phyloP scores from a whole-genome alignment of 2,329 filamentous ascomycete genomes.

The Epicoccum nigrum region DNA sequence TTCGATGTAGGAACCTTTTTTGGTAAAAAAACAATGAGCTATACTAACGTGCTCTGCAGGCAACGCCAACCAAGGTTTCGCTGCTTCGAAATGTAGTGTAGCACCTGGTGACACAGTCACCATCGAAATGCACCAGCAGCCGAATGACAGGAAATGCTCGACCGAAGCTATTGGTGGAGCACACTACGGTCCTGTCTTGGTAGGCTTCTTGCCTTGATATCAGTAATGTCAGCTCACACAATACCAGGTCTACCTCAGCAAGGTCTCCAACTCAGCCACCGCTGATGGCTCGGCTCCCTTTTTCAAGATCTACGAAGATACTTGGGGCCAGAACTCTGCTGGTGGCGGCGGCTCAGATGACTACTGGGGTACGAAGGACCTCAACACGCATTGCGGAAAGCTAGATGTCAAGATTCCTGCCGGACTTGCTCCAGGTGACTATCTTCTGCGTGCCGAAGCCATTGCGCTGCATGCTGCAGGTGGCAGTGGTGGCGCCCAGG shows the following conservation, averaged over 20 bases:
- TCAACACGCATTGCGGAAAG: constrained; percentile 54
- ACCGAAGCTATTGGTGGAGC: constrained; percentile 44
- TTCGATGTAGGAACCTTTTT: constrained; percentile 53
- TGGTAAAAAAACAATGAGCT: background rate
- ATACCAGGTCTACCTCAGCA: constrained; percentile 48
- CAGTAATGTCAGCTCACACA: background rate
- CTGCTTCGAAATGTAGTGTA: constrained; percentile 53
- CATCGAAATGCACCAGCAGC: constrained; percentile 56
- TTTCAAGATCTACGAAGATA: constrained; percentile 65
- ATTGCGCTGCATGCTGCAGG: constrained; percentile 64
- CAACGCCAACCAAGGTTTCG: constrained; percentile 36
- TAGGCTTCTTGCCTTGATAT: constrained; percentile 23
- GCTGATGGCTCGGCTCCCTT: constrained; percentile 58
- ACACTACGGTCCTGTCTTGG: constrained; percentile 59
- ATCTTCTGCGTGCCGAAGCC: constrained; percentile 60
- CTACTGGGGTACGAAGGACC: constrained; percentile 57
- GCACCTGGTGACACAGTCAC: constrained; percentile 54
- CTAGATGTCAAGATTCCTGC: constrained; percentile 60
- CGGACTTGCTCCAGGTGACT: constrained; percentile 62
- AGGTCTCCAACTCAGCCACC: constrained; percentile 55
- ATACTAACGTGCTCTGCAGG: constrained; percentile 11
- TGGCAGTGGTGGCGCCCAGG: constrained; percentile 47
- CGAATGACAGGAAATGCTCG: constrained; percentile 59
- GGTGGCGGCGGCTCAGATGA: constrained; percentile 50
- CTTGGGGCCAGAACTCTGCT: constrained; percentile 55